These are phyloP conservation scores for Aspergillus latus DNA, from an alignment of 2,329 filamentous ascomycete genomes.

Conservation along the genomic window DNA sequence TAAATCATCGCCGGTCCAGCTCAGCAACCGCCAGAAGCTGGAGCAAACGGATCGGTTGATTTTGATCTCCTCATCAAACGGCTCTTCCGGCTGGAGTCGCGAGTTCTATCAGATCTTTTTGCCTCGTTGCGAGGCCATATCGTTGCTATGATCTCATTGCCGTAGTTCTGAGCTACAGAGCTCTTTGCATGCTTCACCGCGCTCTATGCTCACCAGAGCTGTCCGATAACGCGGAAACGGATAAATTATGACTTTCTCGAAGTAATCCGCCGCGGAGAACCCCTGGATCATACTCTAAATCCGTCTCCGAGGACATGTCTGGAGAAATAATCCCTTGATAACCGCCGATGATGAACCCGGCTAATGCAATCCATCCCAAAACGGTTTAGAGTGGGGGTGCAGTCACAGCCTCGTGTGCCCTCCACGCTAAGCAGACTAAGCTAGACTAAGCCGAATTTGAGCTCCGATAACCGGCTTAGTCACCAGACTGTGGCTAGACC, in stretches of 20 bases:
- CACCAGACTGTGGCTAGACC: conserved; percentile 8
- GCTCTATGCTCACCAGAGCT: background rate
- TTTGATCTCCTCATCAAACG: background rate
- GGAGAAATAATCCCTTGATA: conserved; percentile 2
- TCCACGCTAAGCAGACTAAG: too few species aligned
- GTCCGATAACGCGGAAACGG: background rate
- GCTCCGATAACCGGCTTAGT: conserved; percentile 3
- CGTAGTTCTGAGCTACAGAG: background rate
- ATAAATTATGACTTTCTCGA: background rate
- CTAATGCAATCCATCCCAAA: conserved; percentile 22
- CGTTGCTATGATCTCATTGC: background rate
- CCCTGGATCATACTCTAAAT: background rate
- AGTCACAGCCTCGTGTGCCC: background rate
- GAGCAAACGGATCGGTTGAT: background rate
- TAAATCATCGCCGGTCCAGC: conserved; percentile 19
- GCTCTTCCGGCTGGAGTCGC: conserved; percentile 10
- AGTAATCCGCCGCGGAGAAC: background rate
- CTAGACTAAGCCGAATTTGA: background rate
- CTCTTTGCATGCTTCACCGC: background rate
- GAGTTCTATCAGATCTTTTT: background rate
- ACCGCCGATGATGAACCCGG: conserved; percentile 19
- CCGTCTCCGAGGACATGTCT: conserved; percentile 3
- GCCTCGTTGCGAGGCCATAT: background rate
- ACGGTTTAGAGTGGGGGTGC: conserved; percentile 35
- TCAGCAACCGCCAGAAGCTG: background rate